Conservation (phyloP, 192 early-diverging fungal species). For the Coemansia umbellata region DNA sequence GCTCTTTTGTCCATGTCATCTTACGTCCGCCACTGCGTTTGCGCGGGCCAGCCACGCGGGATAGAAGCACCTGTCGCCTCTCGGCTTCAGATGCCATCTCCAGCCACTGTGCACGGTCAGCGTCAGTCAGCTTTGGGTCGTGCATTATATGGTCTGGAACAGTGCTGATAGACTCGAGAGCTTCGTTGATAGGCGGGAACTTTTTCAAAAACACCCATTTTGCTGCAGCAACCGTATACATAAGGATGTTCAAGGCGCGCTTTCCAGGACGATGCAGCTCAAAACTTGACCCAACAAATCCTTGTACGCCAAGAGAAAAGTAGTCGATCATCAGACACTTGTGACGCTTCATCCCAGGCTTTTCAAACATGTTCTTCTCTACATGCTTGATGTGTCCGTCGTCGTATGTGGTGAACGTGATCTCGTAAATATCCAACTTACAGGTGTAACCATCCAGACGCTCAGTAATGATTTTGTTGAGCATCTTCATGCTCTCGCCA, state of each 20-base stretch:
- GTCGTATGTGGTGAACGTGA: slow-evolving; percentile 56
- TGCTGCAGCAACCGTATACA: slow-evolving; percentile 59
- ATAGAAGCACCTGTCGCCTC: slow-evolving; percentile 34
- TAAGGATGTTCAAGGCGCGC: slow-evolving; percentile 61
- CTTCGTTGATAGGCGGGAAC: slow-evolving; percentile 60
- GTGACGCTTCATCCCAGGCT: slow-evolving; percentile 45
- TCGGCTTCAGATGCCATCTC: slow-evolving; percentile 28
- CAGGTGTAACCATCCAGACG: slow-evolving; percentile 61
- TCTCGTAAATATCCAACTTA: slow-evolving; percentile 68
- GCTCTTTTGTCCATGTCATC: slow-evolving; percentile 40
- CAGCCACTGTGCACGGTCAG: slow-evolving; percentile 29
- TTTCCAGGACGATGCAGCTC: slow-evolving; percentile 64
- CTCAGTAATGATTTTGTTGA: slow-evolving; percentile 57
- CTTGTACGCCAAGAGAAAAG: slow-evolving; percentile 72
- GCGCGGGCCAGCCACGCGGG: slow-evolving; percentile 32
- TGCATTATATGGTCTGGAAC: slow-evolving; percentile 50
- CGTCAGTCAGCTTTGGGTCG: slow-evolving; percentile 37
- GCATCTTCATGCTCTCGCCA: slow-evolving; percentile 53
- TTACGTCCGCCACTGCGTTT: slow-evolving; percentile 38
- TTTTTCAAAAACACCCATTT: slow-evolving; percentile 61
- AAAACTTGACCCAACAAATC: slow-evolving; percentile 65
- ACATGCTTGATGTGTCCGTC: slow-evolving; percentile 63
- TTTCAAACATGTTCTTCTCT: slow-evolving; percentile 49
- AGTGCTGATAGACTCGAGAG: slow-evolving; percentile 56
- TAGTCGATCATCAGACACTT: slow-evolving; percentile 67